A percentile compares a stretch with the other conserved stretches of the same genome.
These are phyloP conservation scores for Penicillium polonicum DNA, from an alignment of 2,329 filamentous ascomycete species.

Conservation along the genomic window DNA sequence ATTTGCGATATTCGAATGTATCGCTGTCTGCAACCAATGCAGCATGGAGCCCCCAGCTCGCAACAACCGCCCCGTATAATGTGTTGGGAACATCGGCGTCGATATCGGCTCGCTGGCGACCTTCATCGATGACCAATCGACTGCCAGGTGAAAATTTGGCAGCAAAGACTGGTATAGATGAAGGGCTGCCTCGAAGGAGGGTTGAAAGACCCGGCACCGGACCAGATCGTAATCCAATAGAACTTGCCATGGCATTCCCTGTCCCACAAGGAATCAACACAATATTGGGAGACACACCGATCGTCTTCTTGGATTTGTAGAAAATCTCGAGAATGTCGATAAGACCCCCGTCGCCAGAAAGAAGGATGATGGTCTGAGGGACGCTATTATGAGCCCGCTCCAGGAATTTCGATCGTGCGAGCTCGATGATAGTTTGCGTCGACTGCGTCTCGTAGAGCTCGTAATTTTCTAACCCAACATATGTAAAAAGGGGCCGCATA, in stretches of 20 bases:
- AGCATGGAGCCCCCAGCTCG: constrained; percentile 87
- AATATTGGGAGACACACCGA: constrained; percentile 55
- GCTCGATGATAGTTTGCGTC: constrained; percentile 61
- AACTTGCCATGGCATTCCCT: constrained; percentile 48
- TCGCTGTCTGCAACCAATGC: constrained; percentile 89
- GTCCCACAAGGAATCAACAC: constrained; percentile 54
- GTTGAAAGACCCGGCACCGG: constrained; percentile 52
- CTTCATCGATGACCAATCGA: constrained; percentile 44
- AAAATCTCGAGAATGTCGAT: constrained; percentile 77
- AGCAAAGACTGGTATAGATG: constrained; percentile 61
- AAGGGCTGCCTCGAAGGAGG: constrained; percentile 58
- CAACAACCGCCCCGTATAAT: constrained; percentile 74
- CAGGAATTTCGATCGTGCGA: constrained; percentile 55
- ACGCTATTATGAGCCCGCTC: constrained; percentile 49
- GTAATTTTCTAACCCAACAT: constrained; percentile 51
- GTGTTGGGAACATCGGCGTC: constrained; percentile 27
- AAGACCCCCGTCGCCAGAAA: constrained; percentile 85
- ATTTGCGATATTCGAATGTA: constrained; percentile 73
- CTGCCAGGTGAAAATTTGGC: constrained; percentile 62
- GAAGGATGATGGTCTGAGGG: constrained; percentile 66
- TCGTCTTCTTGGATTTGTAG: constrained; percentile 20
- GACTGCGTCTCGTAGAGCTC: constrained; percentile 63
- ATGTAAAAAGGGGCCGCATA: constrained; percentile 56
- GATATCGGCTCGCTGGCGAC: constrained; percentile 41
- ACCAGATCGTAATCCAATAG: constrained; percentile 33